phyloP scores from a whole-genome alignment of 805 yeast species.

The Wickerhamiella parazyma region DNA sequence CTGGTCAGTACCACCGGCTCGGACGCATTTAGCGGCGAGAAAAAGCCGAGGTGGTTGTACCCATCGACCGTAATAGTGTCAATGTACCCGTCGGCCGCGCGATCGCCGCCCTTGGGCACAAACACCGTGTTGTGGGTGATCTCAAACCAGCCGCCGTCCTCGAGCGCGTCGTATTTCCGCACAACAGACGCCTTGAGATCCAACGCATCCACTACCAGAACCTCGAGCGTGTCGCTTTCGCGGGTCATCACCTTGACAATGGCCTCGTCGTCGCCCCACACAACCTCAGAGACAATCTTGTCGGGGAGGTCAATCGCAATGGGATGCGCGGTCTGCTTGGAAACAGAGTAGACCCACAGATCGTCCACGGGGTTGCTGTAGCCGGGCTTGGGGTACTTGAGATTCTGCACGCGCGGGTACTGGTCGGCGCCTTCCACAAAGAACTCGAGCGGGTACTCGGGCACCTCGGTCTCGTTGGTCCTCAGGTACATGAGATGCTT shows the following conservation, averaged over 20 bases:
- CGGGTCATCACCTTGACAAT: constrained; percentile 50
- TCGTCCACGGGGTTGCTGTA: constrained; percentile 56
- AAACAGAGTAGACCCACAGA: constrained; percentile 34
- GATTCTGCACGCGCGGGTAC: constrained; percentile 46
- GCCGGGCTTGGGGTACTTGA: constrained; percentile 82
- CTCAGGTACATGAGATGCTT: constrained; percentile 48
- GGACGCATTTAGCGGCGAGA: constrained; percentile 49
- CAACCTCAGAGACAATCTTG: constrained; percentile 51
- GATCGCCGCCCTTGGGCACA: constrained; percentile 37
- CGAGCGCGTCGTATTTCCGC: constrained; percentile 34
- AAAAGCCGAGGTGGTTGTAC: constrained; percentile 70
- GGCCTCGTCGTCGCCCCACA: constrained; percentile 47
- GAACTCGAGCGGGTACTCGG: constrained; percentile 60
- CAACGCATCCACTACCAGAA: constrained; percentile 38
- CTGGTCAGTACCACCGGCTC: constrained; percentile 46
- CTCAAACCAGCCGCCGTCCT: constrained; percentile 63
- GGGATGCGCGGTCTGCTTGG: constrained; percentile 17
- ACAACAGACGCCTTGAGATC: constrained; percentile 24
- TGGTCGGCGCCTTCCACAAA: constrained; percentile 31
- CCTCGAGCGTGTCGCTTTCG: constrained; percentile 49
- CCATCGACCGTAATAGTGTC: constrained; percentile 45
- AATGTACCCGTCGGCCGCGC: constrained; percentile 56
- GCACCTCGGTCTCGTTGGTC: constrained; percentile 62
- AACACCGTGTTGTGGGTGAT: constrained; percentile 48
- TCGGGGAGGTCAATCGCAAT: constrained; percentile 18